These are phyloP conservation scores for Hypoxylon sp. DNA, from an alignment of 2,329 filamentous ascomycete genomes.

Conservation along the genomic window DNA sequence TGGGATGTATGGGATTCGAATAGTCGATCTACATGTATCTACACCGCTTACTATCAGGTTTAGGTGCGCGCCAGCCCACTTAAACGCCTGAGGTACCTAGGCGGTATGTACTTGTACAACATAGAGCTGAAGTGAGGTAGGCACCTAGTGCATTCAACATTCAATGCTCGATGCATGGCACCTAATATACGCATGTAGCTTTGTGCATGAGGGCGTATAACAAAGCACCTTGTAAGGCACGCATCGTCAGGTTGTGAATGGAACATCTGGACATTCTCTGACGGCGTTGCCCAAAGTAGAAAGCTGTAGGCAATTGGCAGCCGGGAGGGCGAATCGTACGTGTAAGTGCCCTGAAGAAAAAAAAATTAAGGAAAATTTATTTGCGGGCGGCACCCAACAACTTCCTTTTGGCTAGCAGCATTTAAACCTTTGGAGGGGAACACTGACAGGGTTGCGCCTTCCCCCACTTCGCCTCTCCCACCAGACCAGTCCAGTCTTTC, in stretches of 20 bases:
- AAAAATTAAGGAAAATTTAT: conserved; percentile 38
- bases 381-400: conserved; percentile 45
- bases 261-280: neutral
- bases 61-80: conserved; percentile 22
- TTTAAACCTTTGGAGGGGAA: conserved; percentile 41
- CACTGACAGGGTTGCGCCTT: conserved; percentile 45
- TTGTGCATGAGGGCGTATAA: conserved; percentile 20
- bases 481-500: conserved; percentile 44
- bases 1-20: conserved; percentile 20
- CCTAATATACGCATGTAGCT: conserved; percentile 22
- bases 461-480: conserved; percentile 50
- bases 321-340: conserved; percentile 10
- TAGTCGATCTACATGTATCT: conserved; percentile 20
- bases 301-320: conserved; percentile 9
- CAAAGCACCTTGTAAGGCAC: conserved; percentile 8
- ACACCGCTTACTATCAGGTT: conserved; percentile 43
- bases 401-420: conserved; percentile 35
- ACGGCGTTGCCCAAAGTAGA: conserved; percentile 21
- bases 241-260: conserved; percentile 19
- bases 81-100: conserved; percentile 21
- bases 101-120: conserved; percentile 25
- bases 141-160: neutral
- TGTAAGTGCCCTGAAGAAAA: conserved; percentile 27
- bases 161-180: conserved; percentile 19
- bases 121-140: conserved; percentile 10